phyloP scores from a whole-genome alignment of 2,329 filamentous ascomycete genomes.

The Ceratocystis alfenasii region DNA sequence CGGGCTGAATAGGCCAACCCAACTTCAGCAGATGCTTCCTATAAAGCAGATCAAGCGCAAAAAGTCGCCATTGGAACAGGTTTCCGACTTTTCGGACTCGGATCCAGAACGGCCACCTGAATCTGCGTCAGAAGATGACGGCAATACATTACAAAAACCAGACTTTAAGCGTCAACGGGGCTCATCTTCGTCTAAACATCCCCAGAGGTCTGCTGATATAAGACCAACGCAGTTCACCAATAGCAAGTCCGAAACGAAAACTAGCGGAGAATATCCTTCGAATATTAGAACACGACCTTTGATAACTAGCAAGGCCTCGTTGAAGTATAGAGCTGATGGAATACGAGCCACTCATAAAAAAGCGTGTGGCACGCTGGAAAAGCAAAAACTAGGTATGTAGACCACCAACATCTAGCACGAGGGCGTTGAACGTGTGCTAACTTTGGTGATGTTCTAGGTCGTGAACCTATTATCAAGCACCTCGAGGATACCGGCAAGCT shows the following conservation, averaged over 20 bases:
- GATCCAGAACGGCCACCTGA: background rate
- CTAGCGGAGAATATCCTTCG: background rate
- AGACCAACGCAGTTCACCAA: background rate
- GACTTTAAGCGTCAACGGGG: background rate
- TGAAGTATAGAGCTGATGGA: background rate
- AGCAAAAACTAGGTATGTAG: background rate
- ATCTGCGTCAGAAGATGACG: background rate
- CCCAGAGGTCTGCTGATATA: background rate
- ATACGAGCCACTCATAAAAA: background rate
- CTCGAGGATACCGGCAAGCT: background rate
- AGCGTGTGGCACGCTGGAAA: background rate
- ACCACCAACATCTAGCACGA: background rate
- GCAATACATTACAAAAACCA: background rate
- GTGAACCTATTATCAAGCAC: background rate
- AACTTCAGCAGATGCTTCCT: background rate
- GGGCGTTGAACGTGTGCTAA: background rate
- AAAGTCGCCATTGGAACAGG: background rate
- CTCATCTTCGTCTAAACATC: background rate
- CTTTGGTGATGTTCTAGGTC: background rate
- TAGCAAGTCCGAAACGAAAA: background rate
- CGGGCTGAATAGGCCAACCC: background rate
- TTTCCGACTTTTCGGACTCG: slow-evolving; percentile 3
- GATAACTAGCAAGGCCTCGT: background rate
- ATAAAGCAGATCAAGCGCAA: slow-evolving; percentile 4
- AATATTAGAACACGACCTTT: background rate